Base-by-base conservation (phyloP, 164 flowering plant species). In the Buxus sempervirens region DNA sequence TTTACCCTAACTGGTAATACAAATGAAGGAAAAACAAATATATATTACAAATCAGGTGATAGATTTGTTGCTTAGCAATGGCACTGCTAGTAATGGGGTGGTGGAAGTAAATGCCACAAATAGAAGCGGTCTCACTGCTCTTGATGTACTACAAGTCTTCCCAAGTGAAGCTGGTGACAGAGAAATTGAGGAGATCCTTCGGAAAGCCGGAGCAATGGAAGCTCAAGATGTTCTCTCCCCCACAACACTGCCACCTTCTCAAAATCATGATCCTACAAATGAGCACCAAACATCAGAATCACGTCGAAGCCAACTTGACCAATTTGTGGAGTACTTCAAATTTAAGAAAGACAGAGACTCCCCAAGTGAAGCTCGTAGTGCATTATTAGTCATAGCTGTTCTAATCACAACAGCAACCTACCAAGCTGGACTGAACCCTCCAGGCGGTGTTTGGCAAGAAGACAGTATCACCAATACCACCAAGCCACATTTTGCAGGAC, bases 151-250 rank as follows among this genome's bases (percentile, higher is more conserved):
- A 13, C 62, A 62, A 4, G 38, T 70, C 16, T 73, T 72, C 41
- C 80, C 79, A 26, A 66, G 73, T n/a, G 82, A 83, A 67, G 66
- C 75, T 4, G 75, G 77, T 0, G 79, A 77, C 26, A 54, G 73
- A 58, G 76, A 79, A 45, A 76, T 81, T 0, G 67, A 23, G 6
- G 67, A 58, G 25, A 62, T 71, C 4, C 80, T 79, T 38, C 63
- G 38, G 21, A 12, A 41, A 10, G 71, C 79, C 0, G 85, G 85
- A 58, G 80, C 74, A 18, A 45, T 3, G 42, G 73, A 76, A 70
- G 69, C 73, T n/a, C 71, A 13, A 45, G 78, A 76, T n/a, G 22
- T 51, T 24, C 4, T 63, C n/a, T 58, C 63, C 19, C 19, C 59
- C 0, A 2, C 24, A 26, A 1, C 68, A n/a, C 48, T 0, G 14